Conservation (phyloP, 345 rosid genomes). For the Gossypium bickii region DNA sequence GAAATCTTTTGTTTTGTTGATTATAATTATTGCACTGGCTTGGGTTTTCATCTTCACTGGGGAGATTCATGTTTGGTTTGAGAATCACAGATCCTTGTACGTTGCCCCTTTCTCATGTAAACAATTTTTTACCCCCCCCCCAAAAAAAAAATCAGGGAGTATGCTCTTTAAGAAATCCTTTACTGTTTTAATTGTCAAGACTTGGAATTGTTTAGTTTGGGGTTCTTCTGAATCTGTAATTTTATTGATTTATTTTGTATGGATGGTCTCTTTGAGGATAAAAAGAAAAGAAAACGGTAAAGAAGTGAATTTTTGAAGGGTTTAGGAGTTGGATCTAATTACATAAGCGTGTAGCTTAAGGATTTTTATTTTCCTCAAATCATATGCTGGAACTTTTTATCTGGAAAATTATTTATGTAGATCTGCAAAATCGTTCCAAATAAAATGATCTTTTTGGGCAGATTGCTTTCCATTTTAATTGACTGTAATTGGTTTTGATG, state of each 20-base stretch:
- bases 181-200: not conserved
- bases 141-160: not conserved
- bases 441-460: not conserved
- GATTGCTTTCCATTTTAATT: not conserved
- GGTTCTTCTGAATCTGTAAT: not conserved
- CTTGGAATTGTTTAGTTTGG: not conserved
- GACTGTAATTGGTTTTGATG: slow-evolving; percentile 3
- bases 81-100: not conserved
- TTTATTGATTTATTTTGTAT: not conserved
- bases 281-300: no score
- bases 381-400: not conserved
- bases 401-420: not conserved
- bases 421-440: slow-evolving; percentile 1
- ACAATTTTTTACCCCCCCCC: not conserved
- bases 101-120: not conserved
- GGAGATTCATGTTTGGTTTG: not conserved
- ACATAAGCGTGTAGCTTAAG: not conserved
- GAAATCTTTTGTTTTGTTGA: not conserved
- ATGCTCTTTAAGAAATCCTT: not conserved
- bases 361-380: no score
- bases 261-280: no score
- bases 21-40: not conserved
- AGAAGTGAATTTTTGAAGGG: no score
- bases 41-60: not conserved
- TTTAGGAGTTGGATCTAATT: not conserved